Conservation (phyloP, 1,284 basidiomycete species). For the Boletus holoroseus region DNA sequence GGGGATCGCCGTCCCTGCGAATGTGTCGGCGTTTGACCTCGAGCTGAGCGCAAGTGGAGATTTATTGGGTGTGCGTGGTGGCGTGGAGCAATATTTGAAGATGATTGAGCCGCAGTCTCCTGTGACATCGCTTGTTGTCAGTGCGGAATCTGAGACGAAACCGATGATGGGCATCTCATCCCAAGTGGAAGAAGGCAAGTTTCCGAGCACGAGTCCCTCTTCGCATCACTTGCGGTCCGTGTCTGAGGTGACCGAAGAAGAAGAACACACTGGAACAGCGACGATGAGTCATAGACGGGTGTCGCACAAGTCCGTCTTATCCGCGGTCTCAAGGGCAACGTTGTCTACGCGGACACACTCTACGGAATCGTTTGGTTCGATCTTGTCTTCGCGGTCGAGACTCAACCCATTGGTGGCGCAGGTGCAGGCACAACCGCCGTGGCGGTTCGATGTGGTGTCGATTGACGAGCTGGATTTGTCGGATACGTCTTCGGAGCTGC, state of each 20-base stretch:
- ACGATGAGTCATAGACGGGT: conserved; percentile 11
- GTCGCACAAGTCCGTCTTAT: conserved; percentile 24
- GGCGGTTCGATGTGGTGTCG: conserved; percentile 63
- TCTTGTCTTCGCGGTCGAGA: conserved; percentile 32
- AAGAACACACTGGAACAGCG: conserved; percentile 19
- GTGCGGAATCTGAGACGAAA: conserved; percentile 7
- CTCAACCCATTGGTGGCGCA: conserved; percentile 39
- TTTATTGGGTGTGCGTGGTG: conserved; percentile 53
- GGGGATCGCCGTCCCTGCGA: conserved; percentile 44
- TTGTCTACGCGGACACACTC: conserved; percentile 37
- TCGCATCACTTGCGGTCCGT: conserved; percentile 29
- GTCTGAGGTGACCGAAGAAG: conserved; percentile 32
- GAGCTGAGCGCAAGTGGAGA: conserved; percentile 56
- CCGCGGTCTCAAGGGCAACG: conserved; percentile 19
- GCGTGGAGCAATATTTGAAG: conserved; percentile 61
- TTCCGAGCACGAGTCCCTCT: conserved; percentile 1
- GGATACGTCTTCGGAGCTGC: conserved; percentile 55
- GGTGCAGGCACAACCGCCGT: conserved; percentile 37
- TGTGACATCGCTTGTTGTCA: conserved; percentile 2
- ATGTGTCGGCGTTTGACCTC: conserved; percentile 63
- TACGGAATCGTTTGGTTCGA: conserved; percentile 53
- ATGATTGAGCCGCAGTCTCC: conserved; percentile 43
- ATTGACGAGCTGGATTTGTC: conserved; percentile 72
- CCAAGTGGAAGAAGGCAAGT: conserved; percentile 8
- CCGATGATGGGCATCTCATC: neutral